phyloP scores from a whole-genome alignment of 208 protist genomes.

The Entamoeba moshkovskii region DNA sequence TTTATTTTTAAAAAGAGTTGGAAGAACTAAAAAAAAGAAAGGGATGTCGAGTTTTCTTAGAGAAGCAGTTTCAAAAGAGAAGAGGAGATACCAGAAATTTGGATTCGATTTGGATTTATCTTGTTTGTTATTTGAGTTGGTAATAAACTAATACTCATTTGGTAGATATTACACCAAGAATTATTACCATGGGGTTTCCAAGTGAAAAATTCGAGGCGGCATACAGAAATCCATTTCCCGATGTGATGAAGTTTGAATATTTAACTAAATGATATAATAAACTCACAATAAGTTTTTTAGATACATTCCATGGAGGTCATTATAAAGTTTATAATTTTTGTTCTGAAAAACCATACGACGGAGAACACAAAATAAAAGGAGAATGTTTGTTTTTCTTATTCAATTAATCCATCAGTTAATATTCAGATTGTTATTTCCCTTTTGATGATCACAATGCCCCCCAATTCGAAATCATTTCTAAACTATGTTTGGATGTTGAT shows the following conservation, averaged over 20 bases:
- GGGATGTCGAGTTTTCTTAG: not conserved
- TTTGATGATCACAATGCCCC: constrained; percentile 48
- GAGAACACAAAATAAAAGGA: constrained; percentile 33
- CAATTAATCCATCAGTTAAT: too few species aligned
- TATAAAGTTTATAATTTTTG: constrained; percentile 61
- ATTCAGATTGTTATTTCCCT: too few species aligned
- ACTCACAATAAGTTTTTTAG: too few species aligned
- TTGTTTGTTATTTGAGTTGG: too few species aligned
- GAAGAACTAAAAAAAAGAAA: not conserved
- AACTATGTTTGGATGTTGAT: not conserved
- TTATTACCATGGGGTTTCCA: constrained; percentile 55
- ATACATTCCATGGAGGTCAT: constrained; percentile 55
- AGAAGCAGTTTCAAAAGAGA: not conserved
- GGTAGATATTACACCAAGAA: constrained; percentile 41
- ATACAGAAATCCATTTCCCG: constrained; percentile 67
- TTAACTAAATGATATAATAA: too few species aligned
- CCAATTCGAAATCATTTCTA: not conserved
- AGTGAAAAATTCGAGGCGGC: constrained; percentile 48
- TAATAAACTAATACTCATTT: too few species aligned
- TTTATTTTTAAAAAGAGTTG: too few species aligned
- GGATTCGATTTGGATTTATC: constrained; percentile 48
- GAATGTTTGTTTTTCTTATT: too few species aligned
- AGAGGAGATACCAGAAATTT: constrained; percentile 19
- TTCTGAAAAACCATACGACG: constrained; percentile 41
- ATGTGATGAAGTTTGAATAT: constrained; percentile 48